Percentiles rank a stretch among this genome's conserved stretches.
phyloP scores from a whole-genome alignment of 805 yeast genomes.

The Torulaspora maleeae region DNA sequence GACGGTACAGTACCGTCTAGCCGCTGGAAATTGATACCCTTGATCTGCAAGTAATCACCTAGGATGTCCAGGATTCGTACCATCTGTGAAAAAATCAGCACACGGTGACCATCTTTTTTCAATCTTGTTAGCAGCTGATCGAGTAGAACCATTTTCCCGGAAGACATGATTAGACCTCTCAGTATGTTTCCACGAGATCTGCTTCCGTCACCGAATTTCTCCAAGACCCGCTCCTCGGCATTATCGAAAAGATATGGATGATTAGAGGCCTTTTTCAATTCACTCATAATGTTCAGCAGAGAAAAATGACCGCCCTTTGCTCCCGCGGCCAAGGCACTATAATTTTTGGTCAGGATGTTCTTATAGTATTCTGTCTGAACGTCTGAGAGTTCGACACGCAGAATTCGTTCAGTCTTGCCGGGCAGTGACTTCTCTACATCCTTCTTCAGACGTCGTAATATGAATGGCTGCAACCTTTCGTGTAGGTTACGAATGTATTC shows the following conservation, averaged over 20 bases:
- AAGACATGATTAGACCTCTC: conserved; percentile 92
- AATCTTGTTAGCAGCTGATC: conserved; percentile 84
- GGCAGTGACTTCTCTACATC: conserved; percentile 97
- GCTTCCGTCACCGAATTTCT: conserved; percentile 54
- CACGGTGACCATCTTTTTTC: conserved; percentile 92
- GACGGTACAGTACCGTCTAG: conserved; percentile 97
- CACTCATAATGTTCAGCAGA: conserved; percentile 86
- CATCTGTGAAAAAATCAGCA: conserved; percentile 93
- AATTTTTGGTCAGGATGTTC: conserved; percentile 87
- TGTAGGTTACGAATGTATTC: conserved; percentile 82
- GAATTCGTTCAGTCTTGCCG: conserved; percentile 89
- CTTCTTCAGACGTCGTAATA: conserved; percentile 86
- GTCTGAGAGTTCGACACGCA: conserved; percentile 92
- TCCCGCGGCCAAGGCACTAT: conserved; percentile 86
- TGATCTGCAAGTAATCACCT: conserved; percentile 85
- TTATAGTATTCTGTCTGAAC: conserved; percentile 92
- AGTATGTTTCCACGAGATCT: conserved; percentile 72
- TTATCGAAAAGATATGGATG: conserved; percentile 94
- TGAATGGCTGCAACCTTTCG: conserved; percentile 80
- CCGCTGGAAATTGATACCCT: conserved; percentile 85
- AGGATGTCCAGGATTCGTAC: conserved; percentile 91
- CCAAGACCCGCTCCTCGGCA: conserved; percentile 78
- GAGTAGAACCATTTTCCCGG: conserved; percentile 95
- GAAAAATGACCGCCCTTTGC: conserved; percentile 74
- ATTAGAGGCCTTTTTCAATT: conserved; percentile 92